Conservation (phyloP, 805 yeast genomes). For the Crinitomyces ghanaensis region DNA sequence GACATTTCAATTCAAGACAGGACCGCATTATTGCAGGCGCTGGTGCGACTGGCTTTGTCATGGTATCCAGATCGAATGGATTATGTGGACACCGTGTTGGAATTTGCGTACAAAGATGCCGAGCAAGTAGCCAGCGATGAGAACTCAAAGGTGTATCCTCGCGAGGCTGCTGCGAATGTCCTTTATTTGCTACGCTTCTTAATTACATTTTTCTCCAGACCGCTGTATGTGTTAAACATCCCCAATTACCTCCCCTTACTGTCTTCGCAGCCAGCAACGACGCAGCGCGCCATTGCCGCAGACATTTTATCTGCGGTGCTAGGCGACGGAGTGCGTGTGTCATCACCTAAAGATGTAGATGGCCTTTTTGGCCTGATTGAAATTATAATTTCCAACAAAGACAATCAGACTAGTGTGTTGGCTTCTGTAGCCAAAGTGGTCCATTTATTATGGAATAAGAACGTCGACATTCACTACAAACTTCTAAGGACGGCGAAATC, state of each 20-base stretch:
- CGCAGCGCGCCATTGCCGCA: conserved; percentile 48
- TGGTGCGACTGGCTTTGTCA: conserved; percentile 49
- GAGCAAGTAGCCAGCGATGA: conserved; percentile 14
- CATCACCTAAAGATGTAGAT: conserved; percentile 39
- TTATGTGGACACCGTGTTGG: conserved; percentile 51
- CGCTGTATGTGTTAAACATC: conserved; percentile 28
- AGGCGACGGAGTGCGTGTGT: conserved; percentile 27
- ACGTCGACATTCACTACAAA: conserved; percentile 36
- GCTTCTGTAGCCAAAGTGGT: conserved; percentile 51
- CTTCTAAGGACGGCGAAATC: conserved; percentile 36
- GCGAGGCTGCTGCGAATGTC: conserved; percentile 20
- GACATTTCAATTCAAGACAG: conserved; percentile 59
- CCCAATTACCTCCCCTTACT: conserved; percentile 44
- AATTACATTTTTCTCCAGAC: conserved; percentile 20
- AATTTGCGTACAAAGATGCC: conserved; percentile 17
- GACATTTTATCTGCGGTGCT: conserved; percentile 52
- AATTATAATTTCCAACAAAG: conserved; percentile 33
- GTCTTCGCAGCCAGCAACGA: conserved; percentile 36
- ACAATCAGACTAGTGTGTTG: conserved; percentile 12
- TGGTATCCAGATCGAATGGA: conserved; percentile 53
- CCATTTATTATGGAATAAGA: conserved; percentile 46
- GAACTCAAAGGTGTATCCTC: conserved; percentile 20
- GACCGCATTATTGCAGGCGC: conserved; percentile 51
- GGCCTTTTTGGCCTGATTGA: conserved; percentile 48
- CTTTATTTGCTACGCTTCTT: conserved; percentile 26